Base-by-base conservation (phyloP, 176 grass and related monocot species). In the Rhipidocladum racemiflorum region DNA sequence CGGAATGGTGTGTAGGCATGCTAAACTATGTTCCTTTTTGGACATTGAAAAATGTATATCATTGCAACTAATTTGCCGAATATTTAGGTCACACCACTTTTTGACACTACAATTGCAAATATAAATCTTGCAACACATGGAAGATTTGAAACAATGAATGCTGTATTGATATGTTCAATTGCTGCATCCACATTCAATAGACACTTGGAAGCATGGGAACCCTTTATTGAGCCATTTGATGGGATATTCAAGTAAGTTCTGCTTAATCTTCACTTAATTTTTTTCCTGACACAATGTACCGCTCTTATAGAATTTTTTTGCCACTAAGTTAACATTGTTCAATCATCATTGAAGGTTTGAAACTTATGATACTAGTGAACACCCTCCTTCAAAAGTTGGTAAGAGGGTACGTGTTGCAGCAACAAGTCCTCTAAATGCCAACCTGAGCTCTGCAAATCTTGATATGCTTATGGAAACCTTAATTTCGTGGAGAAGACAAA, bases 181-280 rank as follows among this genome's bases (percentile, higher is more conserved):
- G 86, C 95, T 20, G 84, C 95, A 74, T 98, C 95, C 75, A 98
- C 95, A 87, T 98, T 98, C 80, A 98, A 98, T 79, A 92, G 88
- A 84, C 90, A 93, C 81, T 74, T 98, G 77, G 92, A 95, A 89
- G 78, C 95, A 85, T 98, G 95, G 95, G 95, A 98, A 73, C 95
- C 95, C 66, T 88, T 98, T 81, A 65, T 98, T 85, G 95, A 98
- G 86, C 95, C 95, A 84, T 98, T 95, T 90, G 95, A 98, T 91
- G 92, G 90, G 18, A 95, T 98, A 88, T 98, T 98, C 76, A 98
- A 98, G 95, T 98, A 92, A 86, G n/a, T 68, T 68, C 2, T 74
- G 38, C 18, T 68, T 69, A 32, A 57, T 84, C 35, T 3, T 32
- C 29, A 35, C 28, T 74, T 74, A 9, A 9, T 65, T 56, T 88